Conservation (phyloP, 2,329 filamentous ascomycete genomes). For the Neonectria punicea region DNA sequence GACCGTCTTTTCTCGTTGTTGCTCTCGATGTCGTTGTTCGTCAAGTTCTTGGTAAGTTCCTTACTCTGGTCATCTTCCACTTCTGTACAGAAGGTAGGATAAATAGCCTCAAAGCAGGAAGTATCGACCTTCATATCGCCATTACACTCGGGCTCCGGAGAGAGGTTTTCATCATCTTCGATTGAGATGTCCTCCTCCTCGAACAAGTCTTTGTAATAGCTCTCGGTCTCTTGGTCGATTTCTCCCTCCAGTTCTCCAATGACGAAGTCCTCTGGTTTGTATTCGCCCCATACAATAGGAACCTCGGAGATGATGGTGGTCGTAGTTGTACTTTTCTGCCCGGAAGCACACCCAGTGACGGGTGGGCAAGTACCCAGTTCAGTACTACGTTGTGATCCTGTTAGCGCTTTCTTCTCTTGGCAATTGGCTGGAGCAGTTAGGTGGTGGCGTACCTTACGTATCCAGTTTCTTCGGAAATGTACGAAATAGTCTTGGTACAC, state of each 20-base stretch:
- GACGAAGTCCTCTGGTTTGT: not conserved
- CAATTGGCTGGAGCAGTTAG: not conserved
- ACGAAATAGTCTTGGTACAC: conserved; percentile 13
- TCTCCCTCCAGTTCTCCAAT: not conserved
- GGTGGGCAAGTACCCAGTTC: not conserved
- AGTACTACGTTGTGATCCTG: not conserved
- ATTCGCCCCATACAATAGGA: not conserved
- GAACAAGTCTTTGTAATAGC: not conserved
- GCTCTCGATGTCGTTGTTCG: not conserved
- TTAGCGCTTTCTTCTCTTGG: not conserved
- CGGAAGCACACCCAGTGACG: not conserved
- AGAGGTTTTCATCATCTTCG: not conserved
- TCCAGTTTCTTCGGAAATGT: not conserved
- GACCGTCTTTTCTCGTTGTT: not conserved
- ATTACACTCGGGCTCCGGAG: not conserved
- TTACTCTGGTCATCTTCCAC: not conserved
- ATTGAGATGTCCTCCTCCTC: not conserved
- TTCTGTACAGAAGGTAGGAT: not conserved
- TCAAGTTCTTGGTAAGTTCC: not conserved
- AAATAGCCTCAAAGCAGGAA: not conserved
- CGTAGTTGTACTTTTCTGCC: not conserved
- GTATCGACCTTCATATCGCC: too few species aligned
- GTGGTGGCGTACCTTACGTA: not conserved
- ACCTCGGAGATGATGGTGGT: not conserved
- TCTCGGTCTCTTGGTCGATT: not conserved